Evolutionary conservation across 1,139 yeast species (phyloP).

Genomic region (Yamadazyma diddensiae): DNA sequence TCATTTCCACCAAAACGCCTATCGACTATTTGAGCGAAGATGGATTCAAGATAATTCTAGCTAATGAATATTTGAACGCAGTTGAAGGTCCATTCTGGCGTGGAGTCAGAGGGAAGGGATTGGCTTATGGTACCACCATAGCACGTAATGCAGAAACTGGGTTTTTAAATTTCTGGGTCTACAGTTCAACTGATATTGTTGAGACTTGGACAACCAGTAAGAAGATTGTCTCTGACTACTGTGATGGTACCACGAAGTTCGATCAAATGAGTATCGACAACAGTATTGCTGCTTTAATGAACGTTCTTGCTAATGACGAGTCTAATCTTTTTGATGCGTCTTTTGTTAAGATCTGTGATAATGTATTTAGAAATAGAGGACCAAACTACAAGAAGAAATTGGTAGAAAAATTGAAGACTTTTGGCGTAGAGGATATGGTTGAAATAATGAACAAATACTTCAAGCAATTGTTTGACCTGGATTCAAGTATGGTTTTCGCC

Average conservation of each 20-base stretch:
- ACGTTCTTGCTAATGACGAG: conserved; percentile 64
- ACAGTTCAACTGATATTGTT: conserved; percentile 81
- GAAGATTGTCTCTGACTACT: conserved; percentile 61
- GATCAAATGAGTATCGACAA: conserved; percentile 64
- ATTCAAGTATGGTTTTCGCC: conserved; percentile 58
- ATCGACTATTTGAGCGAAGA: conserved; percentile 65
- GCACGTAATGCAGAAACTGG: conserved; percentile 64
- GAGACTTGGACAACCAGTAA: conserved; percentile 70
- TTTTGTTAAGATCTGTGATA: conserved; percentile 59
- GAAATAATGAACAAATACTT: conserved; percentile 58
- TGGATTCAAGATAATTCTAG: conserved; percentile 66
- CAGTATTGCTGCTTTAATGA: conserved; percentile 72
- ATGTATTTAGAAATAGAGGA: conserved; percentile 66
- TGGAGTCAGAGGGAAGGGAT: conserved; percentile 92
- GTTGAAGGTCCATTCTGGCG: conserved; percentile 98
- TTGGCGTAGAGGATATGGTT: conserved; percentile 58
- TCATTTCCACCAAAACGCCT: conserved; percentile 61
- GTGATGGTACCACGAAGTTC: conserved; percentile 49
- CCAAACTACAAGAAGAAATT: conserved; percentile 53
- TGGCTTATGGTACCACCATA: conserved; percentile 85
- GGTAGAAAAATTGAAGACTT: conserved; percentile 46
- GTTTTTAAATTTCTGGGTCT: conserved; percentile 60
- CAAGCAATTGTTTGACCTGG: conserved; percentile 56
- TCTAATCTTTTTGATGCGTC: conserved; percentile 64
- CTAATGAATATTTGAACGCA: conserved; percentile 74